Conservation (phyloP, 2,329 filamentous ascomycete genomes). For the Alternaria infectoria region DNA sequence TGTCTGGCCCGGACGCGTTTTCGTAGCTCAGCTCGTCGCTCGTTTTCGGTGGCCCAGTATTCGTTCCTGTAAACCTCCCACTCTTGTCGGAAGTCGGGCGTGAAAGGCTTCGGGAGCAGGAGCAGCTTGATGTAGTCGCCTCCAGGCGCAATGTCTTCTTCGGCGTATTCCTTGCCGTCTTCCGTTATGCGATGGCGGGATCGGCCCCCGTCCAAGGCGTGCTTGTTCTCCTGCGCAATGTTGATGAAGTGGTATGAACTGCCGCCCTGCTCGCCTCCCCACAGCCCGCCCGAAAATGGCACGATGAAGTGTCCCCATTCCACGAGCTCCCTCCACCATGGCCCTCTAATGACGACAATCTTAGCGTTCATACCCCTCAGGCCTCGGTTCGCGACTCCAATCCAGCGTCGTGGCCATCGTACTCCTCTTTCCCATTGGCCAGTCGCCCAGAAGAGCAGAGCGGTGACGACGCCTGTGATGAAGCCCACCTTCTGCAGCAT, state of each 20-base stretch:
- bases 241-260: constrained; percentile 81
- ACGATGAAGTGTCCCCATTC: constrained; percentile 78
- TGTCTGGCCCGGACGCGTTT: constrained; percentile 73
- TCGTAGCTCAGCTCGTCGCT: constrained; percentile 77
- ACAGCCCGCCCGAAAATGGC: constrained; percentile 64
- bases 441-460: constrained; percentile 87
- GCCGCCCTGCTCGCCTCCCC: constrained; percentile 58
- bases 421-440: constrained; percentile 97
- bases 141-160: constrained; percentile 88
- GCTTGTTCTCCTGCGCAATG: constrained; percentile 51
- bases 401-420: constrained; percentile 91
- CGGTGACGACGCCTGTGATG: constrained; percentile 87
- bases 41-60: constrained; percentile 97
- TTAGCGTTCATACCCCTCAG: constrained; percentile 94
- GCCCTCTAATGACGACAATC: constrained; percentile 83
- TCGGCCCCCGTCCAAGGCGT: constrained; percentile 27
- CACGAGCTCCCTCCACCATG: constrained; percentile 79
- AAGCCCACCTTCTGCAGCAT: constrained; percentile 89
- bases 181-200: constrained; percentile 56
- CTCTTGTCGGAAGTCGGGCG: constrained; percentile 90
- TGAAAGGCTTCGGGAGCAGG: constrained; percentile 92
- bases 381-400: constrained; percentile 86
- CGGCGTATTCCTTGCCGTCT: constrained; percentile 67
- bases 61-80: constrained; percentile 95
- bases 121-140: constrained; percentile 92